A percentile compares a stretch with the other conserved stretches of the same genome.
phyloP scores from a whole-genome alignment of 768 basidiomycete genomes.

The Suillus discolor region DNA sequence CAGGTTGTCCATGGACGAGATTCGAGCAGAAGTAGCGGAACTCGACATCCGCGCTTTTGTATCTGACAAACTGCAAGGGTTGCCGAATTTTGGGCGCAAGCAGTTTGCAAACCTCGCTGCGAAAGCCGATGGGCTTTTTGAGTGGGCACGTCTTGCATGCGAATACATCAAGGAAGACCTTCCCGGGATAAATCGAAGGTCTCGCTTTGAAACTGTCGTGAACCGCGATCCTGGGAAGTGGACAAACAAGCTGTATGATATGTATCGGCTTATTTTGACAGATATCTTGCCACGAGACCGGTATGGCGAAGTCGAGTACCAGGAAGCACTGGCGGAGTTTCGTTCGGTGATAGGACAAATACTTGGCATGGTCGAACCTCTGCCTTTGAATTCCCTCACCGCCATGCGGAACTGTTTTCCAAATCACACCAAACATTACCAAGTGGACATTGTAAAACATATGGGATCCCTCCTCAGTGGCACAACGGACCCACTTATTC shows the following conservation, averaged over 20 bases:
- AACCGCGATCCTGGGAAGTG: background rate
- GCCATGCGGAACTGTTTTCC: background rate
- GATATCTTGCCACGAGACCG: background rate
- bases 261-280: background rate
- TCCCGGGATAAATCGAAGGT: background rate
- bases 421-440: fast-evolving
- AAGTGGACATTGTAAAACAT: background rate
- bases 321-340: background rate
- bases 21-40: background rate
- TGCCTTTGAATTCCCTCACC: background rate
- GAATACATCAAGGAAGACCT: background rate
- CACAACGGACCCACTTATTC: too few relatives aligned
- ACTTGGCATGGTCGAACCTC: background rate
- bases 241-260: background rate
- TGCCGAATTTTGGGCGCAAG: background rate
- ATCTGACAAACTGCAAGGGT: background rate
- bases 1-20: background rate
- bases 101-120: background rate
- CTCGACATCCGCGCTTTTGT: background rate
- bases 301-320: background rate
- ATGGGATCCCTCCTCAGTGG: too few relatives aligned
- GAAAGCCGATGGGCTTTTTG: slow-evolving; percentile 6
- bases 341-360: slow-evolving; percentile 10
- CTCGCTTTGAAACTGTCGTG: background rate
- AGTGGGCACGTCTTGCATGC: slow-evolving; percentile 13